Conservation (phyloP, 169 alveolate genomes). For the Prorocentrum cordatum region DNA sequence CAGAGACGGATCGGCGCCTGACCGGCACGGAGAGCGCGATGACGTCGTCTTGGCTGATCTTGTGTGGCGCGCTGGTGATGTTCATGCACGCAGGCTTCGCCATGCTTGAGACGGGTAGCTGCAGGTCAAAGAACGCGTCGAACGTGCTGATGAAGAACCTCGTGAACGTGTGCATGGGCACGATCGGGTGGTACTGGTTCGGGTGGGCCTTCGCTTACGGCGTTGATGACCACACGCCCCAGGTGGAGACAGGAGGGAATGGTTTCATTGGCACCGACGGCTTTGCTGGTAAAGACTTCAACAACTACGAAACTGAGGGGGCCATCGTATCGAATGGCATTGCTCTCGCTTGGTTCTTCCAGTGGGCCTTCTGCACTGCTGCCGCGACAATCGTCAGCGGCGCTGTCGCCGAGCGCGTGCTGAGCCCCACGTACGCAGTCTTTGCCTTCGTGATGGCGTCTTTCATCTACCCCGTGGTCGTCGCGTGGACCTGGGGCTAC, state of each 20-base stretch:
- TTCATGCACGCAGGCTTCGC: slow-evolving; percentile 63
- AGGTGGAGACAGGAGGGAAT: too few relatives aligned
- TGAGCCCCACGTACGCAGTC: background rate
- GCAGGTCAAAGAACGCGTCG: slow-evolving; percentile 42
- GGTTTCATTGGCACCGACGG: too few relatives aligned
- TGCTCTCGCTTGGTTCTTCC: slow-evolving; percentile 12
- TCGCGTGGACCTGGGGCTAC: background rate
- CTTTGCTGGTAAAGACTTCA: too few relatives aligned
- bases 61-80: slow-evolving; percentile 43
- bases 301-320: too few relatives aligned
- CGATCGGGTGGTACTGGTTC: too few relatives aligned
- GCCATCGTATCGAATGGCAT: background rate
- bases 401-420: slow-evolving; percentile 16
- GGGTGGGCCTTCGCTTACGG: too few relatives aligned
- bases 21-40: too few relatives aligned
- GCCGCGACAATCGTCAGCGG: slow-evolving; percentile 39
- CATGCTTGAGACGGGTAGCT: slow-evolving; percentile 42
- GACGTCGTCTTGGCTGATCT: too few relatives aligned
- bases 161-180: too few relatives aligned
- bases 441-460: slow-evolving; percentile 10
- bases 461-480: slow-evolving; percentile 5
- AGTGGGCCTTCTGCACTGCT: slow-evolving; percentile 32
- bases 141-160: slow-evolving; percentile 6
- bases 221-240: too few relatives aligned
- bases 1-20: too few relatives aligned